Evolutionary conservation across 2,329 filamentous ascomycete genomes (phyloP).

Genomic region (Pyrenophora teres): DNA sequence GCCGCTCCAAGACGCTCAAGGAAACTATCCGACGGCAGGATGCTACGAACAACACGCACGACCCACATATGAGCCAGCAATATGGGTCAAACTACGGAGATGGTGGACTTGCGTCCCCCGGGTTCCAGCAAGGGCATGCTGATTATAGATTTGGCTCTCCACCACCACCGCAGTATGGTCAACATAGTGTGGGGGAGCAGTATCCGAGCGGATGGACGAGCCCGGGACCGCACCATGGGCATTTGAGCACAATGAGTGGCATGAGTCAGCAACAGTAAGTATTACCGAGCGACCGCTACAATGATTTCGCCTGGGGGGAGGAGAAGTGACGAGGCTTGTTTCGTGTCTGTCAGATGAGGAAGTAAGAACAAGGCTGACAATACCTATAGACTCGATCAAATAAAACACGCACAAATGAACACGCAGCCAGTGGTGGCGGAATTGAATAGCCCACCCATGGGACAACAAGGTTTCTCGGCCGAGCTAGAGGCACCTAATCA

Average conservation of each 20-base stretch:
- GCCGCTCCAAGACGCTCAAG: conserved; percentile 45
- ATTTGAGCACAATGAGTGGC: conserved; percentile 26
- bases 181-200: conserved; percentile 30
- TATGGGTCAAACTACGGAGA: conserved; percentile 6
- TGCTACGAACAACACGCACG: background rate
- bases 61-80: conserved; percentile 7
- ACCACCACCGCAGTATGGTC: conserved; percentile 30
- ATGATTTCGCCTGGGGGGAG: no score
- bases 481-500: conserved; percentile 32
- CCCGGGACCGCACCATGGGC: conserved; percentile 19
- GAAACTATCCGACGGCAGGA: conserved; percentile 21
- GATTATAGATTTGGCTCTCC: conserved; percentile 20
- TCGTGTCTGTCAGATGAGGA: background rate
- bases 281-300: background rate
- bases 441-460: conserved; percentile 29
- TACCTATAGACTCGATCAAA: conserved; percentile 24
- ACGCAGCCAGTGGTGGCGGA: conserved; percentile 20
- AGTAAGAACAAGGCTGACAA: background rate
- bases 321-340: no score
- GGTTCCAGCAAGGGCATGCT: conserved; percentile 10
- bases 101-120: conserved; percentile 13
- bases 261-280: conserved; percentile 35
- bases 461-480: conserved; percentile 27
- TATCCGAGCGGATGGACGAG: conserved; percentile 32
- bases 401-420: conserved; percentile 23